A percentile compares a stretch with the other conserved stretches of the same genome.
phyloP scores from a whole-genome alignment of 495 filamentous ascomycete genomes.

The Aspergillus bertholletiae region DNA sequence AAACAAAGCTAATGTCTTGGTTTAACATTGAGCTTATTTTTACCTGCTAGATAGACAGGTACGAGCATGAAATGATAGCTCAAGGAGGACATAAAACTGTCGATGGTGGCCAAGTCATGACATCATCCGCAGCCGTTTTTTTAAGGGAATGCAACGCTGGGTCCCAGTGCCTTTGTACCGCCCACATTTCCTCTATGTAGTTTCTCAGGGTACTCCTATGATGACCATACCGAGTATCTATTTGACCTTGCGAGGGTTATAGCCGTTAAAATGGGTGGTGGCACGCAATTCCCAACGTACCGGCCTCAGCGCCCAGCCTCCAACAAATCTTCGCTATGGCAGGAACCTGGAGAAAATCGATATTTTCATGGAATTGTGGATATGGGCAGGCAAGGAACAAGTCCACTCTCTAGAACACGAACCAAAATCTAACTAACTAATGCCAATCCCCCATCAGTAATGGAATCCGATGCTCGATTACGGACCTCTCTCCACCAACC shows the following conservation, averaged over 20 bases:
- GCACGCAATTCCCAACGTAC: background rate
- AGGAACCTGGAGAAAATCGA: background rate
- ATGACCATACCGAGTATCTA: no score
- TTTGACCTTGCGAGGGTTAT: no score
- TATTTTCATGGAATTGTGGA: conserved; percentile 27
- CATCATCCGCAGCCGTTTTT: background rate
- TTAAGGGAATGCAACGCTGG: background rate
- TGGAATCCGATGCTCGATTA: conserved; percentile 91
- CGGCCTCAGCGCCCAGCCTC: background rate
- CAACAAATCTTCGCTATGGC: background rate
- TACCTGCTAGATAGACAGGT: no score
- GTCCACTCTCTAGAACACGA: background rate
- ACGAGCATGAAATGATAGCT: no score
- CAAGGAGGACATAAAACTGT: no score
- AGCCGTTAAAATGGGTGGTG: background rate
- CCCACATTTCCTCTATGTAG: no score
- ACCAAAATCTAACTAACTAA: background rate
- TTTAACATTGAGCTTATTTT: no score
- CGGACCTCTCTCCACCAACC: conserved; percentile 66
- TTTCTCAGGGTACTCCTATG: no score
- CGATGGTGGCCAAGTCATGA: no score
- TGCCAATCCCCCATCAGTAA: conserved; percentile 60
- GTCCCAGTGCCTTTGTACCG: no score
- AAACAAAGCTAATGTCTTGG: no score
- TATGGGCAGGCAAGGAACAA: conserved; percentile 25